Conservation (phyloP, 1,139 yeast species). For the Yamadazyma buinensis region DNA sequence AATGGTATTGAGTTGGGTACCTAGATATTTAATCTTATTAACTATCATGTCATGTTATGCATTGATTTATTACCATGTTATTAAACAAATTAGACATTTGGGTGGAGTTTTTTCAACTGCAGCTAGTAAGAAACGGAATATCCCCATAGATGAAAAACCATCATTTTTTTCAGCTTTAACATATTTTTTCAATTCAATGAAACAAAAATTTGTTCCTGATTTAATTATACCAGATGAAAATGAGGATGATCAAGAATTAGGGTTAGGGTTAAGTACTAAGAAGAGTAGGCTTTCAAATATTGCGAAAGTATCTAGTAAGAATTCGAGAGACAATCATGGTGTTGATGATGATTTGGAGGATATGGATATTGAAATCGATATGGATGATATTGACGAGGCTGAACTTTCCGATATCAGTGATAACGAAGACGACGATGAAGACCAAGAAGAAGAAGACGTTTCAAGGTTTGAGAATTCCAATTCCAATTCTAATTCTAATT, state of each 20-base stretch:
- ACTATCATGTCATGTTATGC: conserved; percentile 63
- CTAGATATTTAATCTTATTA: conserved; percentile 66
- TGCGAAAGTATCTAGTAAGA: background rate
- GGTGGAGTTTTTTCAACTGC: conserved; percentile 44
- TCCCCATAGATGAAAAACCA: conserved; percentile 21
- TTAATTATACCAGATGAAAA: conserved; percentile 25
- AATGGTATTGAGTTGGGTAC: conserved; percentile 75
- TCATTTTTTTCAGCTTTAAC: conserved; percentile 34
- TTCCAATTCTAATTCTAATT: too few relatives aligned
- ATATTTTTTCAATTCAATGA: conserved; percentile 24
- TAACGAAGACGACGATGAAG: conserved; percentile 12
- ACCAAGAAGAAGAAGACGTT: conserved; percentile 9
- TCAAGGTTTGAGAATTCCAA: too few relatives aligned
- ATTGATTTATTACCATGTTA: conserved; percentile 70
- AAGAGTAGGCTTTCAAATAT: background rate
- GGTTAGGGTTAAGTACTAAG: background rate
- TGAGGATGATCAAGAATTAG: too few relatives aligned
- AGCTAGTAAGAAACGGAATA: conserved; percentile 14
- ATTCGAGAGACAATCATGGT: conserved; percentile 8
- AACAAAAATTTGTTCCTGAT: conserved; percentile 26
- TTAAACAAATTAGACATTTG: conserved; percentile 51
- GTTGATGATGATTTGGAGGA: conserved; percentile 7
- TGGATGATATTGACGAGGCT: too few relatives aligned
- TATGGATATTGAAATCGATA: too few relatives aligned
- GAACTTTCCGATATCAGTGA: too few relatives aligned